Evolutionary conservation across 2,329 filamentous ascomycete species (phyloP), one percentile per base, ranked within the genome.

Genomic region (Dactylellina haptotyla): DNA sequence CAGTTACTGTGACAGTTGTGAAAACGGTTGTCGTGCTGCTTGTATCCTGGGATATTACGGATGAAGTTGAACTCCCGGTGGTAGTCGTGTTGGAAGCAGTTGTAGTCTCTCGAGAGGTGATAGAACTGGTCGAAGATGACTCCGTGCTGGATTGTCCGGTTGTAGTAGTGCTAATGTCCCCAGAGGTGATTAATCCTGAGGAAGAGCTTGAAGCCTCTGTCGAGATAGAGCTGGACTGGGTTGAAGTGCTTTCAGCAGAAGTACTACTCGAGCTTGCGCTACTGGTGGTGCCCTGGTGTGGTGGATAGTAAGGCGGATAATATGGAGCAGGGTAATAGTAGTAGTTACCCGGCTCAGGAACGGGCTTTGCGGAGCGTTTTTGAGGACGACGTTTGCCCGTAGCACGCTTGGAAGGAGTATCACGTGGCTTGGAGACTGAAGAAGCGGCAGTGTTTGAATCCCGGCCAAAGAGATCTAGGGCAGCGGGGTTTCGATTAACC

Each of bases 401-500:
- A 28, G 62, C 56, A 26, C 61, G 48, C 48, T 65, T 54, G 16
- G 37, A 14, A 12, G 61, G 59, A 34, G 28, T 37, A 32, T 56
- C 63, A 23, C 32, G 46, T 26, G 53, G 53, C 37, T 61, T 73
- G 10, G 59, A 56, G 45, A 37, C 26, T 18, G 56, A 53, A 5
- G 65, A 56, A n/a, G n/a, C n/a, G 16, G 37, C 1, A 10, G 61
- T 56, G 37, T 20, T 41, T 20, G 37, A 20, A 45, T 73, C 66
- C 43, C 37, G 69, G 18, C 28, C 69, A 65, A 73, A 65, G 46
- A 73, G 26, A 26, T 56, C 57, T 20, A 61, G 41, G 14, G 53
- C 69, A 48, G 58, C 59, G 18, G 67, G 67, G n/a, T 65, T 72
- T 20, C 61, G 54, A 37, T 66, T 62, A 20, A 66, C 50, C 30